Evolutionary conservation across 2,329 filamentous ascomycete species (phyloP), one percentile per base, ranked within the genome.

Genomic region (Fusarium burgessii): DNA sequence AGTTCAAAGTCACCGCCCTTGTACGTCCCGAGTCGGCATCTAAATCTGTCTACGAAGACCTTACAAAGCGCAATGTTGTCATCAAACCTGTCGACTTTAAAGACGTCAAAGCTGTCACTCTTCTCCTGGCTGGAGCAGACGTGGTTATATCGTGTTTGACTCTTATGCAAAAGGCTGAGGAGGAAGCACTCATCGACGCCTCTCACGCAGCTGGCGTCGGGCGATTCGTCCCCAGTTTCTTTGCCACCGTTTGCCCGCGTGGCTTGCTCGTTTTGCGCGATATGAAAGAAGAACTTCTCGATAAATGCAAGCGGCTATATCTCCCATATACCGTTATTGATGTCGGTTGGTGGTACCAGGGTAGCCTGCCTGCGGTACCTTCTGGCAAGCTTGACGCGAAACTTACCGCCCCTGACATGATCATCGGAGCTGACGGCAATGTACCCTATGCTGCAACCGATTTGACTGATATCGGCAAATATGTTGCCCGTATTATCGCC

Each of bases 281-380:
- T 23, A 15, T 17, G 7, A 47, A 35, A 23, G 41, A 38, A 5
- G 23, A 56, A 11, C 9, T 46, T 15, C 41, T 36, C 4, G 47
- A 36, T 13, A 32, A n/a, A 15, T 50, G 47, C n/a, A 50, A 50
- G 47, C 20, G 32, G 8, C 33, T 50, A 5, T 50, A 50, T 14
- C 47, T 50, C 23, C 47, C 54, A 25, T 47, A 57, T 23, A 38
- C 41, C 8, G 80, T 87, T 73, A 83, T 89, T 50, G 87, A 90
- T 70, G 81, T 88, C 12, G 88, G 88, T n/a, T 89, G 80, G 80
- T 89, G 88, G 88, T 86, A 87, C 73, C 86, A 89, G 72, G 66
- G 86, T 27, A 78, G 79, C 8, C 17, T 77, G 7, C 78, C 78
- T 1, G 41, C 6, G 45, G 80, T 1, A 71, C 77, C 1, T 80